phyloP scores from a whole-genome alignment of 2,329 filamentous ascomycete genomes.

The Penicillium sp. region DNA sequence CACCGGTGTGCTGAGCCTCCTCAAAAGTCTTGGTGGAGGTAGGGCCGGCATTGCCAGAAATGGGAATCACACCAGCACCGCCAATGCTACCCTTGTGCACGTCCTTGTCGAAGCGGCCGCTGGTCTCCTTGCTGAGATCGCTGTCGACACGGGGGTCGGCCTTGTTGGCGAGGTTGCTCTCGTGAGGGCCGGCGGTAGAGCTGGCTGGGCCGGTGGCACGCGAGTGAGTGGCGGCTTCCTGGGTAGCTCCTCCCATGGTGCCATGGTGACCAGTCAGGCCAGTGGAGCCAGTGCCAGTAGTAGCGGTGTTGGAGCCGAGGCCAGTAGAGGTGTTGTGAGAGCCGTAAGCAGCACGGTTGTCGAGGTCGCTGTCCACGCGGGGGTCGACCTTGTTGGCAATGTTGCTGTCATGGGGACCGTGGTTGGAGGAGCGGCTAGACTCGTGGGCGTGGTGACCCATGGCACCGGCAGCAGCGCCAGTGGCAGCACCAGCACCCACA shows the following conservation, averaged over 20 bases:
- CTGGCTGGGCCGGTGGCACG: constrained; percentile 17
- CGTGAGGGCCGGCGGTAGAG: constrained; percentile 22
- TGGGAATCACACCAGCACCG: constrained; percentile 15
- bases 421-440: constrained; percentile 15
- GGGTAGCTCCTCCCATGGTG: background rate
- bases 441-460: constrained; percentile 1
- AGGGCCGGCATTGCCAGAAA: constrained; percentile 15
- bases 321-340: constrained; percentile 6
- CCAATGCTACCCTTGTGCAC: constrained; percentile 24
- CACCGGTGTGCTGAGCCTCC: constrained; percentile 18
- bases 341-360: constrained; percentile 1
- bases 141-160: constrained; percentile 17
- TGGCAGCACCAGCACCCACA: background rate
- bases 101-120: constrained; percentile 18
- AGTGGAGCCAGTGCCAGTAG: constrained; percentile 3
- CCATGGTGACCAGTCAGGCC: constrained; percentile 3
- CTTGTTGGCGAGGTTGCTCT: constrained; percentile 21
- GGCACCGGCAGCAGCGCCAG: background rate
- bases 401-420: constrained; percentile 20
- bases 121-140: constrained; percentile 15
- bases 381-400: constrained; percentile 15
- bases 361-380: constrained; percentile 15
- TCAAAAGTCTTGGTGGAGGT: constrained; percentile 27
- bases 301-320: constrained; percentile 3
- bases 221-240: constrained; percentile 10